Base-by-base conservation (phyloP, 2,329 filamentous ascomycete genomes). In the Cryphonectria radicalis region DNA sequence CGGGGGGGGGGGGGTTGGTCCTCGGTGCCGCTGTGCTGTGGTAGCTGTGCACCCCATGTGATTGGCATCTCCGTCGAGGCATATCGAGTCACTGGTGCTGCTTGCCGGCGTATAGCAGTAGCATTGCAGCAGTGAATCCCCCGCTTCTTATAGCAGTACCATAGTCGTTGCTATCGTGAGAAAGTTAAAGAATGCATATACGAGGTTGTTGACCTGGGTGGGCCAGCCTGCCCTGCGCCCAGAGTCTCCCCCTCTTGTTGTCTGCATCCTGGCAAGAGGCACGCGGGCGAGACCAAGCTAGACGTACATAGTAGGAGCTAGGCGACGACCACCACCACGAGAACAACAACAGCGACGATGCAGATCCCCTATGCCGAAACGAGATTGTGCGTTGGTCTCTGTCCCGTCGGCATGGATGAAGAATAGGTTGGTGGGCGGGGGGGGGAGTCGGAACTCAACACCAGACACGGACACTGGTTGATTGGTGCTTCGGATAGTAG, bases 91-190 rank as follows among this genome's bases (percentile, higher is more conserved):
- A 53, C 13, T 19, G 10, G 35, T 28, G 28, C n/a, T 22, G 32
- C 32, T 32, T 32, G 32, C 32, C 3, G 32, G 17, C 25, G 64
- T 66, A n/a, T 37, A 25, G 46, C 46, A 53, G 46, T 35, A 42
- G 65, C 53, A 67, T 40, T 42, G 35, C 65, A 59, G n/a, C 35
- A 59, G 53, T 43, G 53, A 22, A 28, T 28, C n/a, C 37, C 35
- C 53, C 5, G 10, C 17, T 55, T 19, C 59, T 7, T n/a, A 62
- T 40, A n/a, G 59, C 59, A 50, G 6, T 22, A n/a, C 46, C 46
- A 50, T 50, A 25, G 59, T 22, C 40, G 0, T 19, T 62, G 59
- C 2, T 40, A 62, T 40, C 19, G 19, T 25, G 35, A 62, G 35
- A 19, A 40, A 10, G 19, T 8, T 1, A n/a, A 32, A 32, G 25